These are phyloP conservation scores for Arthrobotrys sinensis DNA, from an alignment of 2,329 filamentous ascomycete species.

Conservation along the genomic window DNA sequence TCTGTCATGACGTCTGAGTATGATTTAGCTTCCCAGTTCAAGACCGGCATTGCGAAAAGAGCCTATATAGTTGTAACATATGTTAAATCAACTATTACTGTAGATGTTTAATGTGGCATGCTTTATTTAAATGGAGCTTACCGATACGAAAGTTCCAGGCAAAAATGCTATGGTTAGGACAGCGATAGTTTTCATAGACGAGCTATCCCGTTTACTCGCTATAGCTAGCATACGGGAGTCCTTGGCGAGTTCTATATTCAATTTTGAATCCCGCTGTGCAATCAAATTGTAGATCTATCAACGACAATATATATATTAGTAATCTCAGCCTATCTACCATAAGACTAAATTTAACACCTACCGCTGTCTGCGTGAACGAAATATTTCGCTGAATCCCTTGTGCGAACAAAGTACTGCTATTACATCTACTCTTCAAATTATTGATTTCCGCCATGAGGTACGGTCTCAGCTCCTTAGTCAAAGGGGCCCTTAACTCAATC, in stretches of 20 bases:
- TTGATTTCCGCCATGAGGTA: conserved; percentile 35
- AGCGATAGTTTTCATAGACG: conserved; percentile 42
- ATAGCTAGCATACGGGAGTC: conserved; percentile 36
- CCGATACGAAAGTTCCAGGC: conserved; percentile 41
- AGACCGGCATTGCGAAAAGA: conserved; percentile 39
- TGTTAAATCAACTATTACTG: not conserved
- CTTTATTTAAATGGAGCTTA: conserved; percentile 3
- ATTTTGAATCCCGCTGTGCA: conserved; percentile 30
- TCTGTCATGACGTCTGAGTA: conserved; percentile 31
- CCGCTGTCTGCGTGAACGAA: conserved; percentile 38
- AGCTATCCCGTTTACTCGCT: conserved; percentile 44
- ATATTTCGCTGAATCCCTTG: conserved; percentile 36
- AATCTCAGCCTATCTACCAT: not conserved
- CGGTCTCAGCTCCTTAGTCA: conserved; percentile 16
- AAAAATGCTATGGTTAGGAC: conserved; percentile 40
- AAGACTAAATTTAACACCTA: not conserved
- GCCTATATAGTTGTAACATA: conserved; percentile 1
- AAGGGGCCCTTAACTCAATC: conserved; percentile 13
- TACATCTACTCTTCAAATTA: conserved; percentile 39
- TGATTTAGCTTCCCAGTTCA: conserved; percentile 43
- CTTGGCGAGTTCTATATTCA: conserved; percentile 38
- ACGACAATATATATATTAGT: not conserved
- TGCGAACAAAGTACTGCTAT: conserved; percentile 30
- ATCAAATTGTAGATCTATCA: conserved; percentile 42
- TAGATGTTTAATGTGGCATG: too few relatives aligned